These are phyloP conservation scores for Botrytis galanthina DNA, from an alignment of 2,329 filamentous ascomycete species.

Conservation along the genomic window DNA sequence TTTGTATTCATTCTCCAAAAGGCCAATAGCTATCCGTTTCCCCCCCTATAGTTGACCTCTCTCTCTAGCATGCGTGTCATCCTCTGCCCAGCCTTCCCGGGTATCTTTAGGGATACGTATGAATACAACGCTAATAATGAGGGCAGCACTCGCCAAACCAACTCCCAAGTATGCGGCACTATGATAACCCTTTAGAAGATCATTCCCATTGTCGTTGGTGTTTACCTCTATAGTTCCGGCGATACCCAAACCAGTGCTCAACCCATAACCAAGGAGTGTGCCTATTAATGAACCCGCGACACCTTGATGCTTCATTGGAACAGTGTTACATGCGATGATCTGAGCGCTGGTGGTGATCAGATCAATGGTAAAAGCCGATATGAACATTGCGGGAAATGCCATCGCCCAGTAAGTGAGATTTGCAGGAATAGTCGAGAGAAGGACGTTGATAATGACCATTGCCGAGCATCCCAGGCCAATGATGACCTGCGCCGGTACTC, in stretches of 20 bases:
- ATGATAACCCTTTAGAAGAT: conserved; percentile 40
- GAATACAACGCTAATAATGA: conserved; percentile 41
- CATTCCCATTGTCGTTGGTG: conserved; percentile 23
- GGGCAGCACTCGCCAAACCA: conserved; percentile 39
- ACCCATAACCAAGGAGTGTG: conserved; percentile 43
- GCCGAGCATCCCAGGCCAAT: conserved; percentile 43
- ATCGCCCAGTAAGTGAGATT: conserved; percentile 47
- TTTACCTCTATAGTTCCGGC: conserved; percentile 42
- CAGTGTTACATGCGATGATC: conserved; percentile 53
- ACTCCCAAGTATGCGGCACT: conserved; percentile 45
- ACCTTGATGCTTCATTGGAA: conserved; percentile 47
- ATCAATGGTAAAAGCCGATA: conserved; percentile 46
- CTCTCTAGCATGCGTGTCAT: conserved; percentile 15
- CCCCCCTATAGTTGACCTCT: neutral
- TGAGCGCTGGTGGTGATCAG: conserved; percentile 51
- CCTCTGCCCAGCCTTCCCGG: conserved; percentile 38
- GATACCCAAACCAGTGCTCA: conserved; percentile 45
- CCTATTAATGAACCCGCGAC: conserved; percentile 50
- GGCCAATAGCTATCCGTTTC: neutral
- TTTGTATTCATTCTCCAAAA: neutral
- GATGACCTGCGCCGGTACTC: conserved; percentile 48
- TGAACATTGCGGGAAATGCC: conserved; percentile 42
- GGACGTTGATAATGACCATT: conserved; percentile 36
- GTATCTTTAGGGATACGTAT: conserved; percentile 45
- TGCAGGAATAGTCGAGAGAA: conserved; percentile 46